A percentile compares a stretch with the other conserved stretches of the same genome.
phyloP scores from a whole-genome alignment of 2,329 filamentous ascomycete species.

The Pseudonectria foliicola region DNA sequence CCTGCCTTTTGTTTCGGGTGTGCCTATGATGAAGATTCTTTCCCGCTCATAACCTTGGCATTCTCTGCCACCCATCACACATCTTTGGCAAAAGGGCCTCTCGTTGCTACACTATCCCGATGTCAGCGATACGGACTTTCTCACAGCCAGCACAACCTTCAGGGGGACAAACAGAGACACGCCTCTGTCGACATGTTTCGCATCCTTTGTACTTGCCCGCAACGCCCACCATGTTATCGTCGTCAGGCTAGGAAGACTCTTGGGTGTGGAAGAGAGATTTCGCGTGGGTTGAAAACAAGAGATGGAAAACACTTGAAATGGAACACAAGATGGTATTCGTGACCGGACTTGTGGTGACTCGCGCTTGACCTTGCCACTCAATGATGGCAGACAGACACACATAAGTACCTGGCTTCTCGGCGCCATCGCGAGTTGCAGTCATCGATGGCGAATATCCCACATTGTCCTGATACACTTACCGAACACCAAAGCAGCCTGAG shows the following conservation, averaged over 20 bases:
- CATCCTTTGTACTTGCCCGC: conserved; percentile 59
- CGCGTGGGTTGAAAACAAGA: too few species aligned
- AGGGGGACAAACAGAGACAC: conserved; percentile 45
- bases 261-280: too few species aligned
- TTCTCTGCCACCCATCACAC: conserved; percentile 46
- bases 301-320: too few species aligned
- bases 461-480: conserved; percentile 10
- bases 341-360: too few species aligned
- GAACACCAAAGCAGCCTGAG: conserved; percentile 6
- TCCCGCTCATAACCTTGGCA: conserved; percentile 58
- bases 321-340: too few species aligned
- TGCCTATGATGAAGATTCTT: conserved; percentile 58
- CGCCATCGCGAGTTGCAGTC: conserved; percentile 12
- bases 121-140: conserved; percentile 3
- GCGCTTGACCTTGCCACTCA: too few species aligned
- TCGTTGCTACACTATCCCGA: conserved; percentile 52
- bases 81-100: conserved; percentile 54
- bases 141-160: background rate
- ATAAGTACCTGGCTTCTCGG: conserved; percentile 15
- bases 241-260: background rate
- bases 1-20: conserved; percentile 44
- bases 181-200: conserved; percentile 51
- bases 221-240: conserved; percentile 49
- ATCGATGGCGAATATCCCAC: conserved; percentile 16
- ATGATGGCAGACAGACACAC: too few species aligned